phyloP scores from a whole-genome alignment of 2,329 filamentous ascomycete genomes.

The Tolypocladium pustulatum region DNA sequence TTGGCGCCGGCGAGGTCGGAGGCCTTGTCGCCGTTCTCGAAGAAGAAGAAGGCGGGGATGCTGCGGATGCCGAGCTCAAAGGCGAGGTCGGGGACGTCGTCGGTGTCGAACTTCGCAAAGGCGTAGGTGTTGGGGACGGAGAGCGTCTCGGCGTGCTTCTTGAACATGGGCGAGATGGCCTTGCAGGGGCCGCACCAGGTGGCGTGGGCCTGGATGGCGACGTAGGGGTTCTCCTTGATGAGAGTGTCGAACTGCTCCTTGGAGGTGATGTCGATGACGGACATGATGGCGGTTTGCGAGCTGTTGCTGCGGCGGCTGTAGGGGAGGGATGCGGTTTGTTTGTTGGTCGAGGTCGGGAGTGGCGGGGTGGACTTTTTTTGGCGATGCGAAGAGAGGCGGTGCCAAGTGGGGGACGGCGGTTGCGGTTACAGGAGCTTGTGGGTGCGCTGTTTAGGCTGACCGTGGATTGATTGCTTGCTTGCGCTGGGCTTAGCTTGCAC shows the following conservation, averaged over 20 bases:
- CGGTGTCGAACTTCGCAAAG: conserved; percentile 52
- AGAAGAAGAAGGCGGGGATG: conserved; percentile 52
- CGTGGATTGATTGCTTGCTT: neutral
- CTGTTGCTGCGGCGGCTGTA: neutral
- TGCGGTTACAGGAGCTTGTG: neutral
- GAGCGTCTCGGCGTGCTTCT: conserved; percentile 29
- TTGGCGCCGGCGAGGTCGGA: conserved; percentile 32
- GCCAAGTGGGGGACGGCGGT: neutral
- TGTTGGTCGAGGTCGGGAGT: neutral
- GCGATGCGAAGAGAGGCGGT: neutral
- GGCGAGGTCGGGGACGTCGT: conserved; percentile 39
- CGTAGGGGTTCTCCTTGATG: conserved; percentile 35
- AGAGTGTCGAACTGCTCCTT: conserved; percentile 38
- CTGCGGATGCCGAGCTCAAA: conserved; percentile 38
- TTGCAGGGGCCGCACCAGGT: conserved; percentile 54
- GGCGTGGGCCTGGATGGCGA: conserved; percentile 47
- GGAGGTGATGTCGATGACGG: conserved; percentile 27
- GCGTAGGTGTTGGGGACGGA: conserved; percentile 30
- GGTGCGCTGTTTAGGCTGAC: neutral
- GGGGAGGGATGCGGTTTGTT: neutral
- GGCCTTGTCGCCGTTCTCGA: conserved; percentile 39
- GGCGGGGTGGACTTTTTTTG: neutral
- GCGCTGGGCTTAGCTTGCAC: neutral
- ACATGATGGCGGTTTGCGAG: conserved; percentile 6
- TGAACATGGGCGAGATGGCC: conserved; percentile 45